Conservation (phyloP, 768 basidiomycete genomes). For the Neoboletus magnificus region DNA sequence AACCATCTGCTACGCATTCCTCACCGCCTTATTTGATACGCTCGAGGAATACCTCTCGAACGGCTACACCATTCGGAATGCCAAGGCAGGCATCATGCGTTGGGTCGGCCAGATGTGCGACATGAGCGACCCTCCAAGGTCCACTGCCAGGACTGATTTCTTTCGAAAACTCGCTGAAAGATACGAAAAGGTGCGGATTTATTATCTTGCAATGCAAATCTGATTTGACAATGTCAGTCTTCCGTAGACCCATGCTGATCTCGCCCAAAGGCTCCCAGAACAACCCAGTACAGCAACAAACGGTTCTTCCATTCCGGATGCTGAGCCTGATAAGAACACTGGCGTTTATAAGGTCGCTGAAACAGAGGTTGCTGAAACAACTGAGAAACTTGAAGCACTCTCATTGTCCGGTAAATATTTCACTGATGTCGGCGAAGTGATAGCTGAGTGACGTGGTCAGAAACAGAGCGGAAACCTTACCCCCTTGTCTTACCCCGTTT, state of each 20-base stretch:
- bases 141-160: background rate
- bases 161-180: background rate
- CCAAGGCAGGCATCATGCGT: background rate
- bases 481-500: background rate
- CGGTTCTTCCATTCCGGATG: background rate
- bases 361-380: background rate
- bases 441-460: background rate
- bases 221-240: background rate
- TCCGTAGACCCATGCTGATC: background rate
- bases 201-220: no score
- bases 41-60: background rate
- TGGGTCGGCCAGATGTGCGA: background rate
- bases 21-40: constrained; percentile 2
- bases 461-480: background rate
- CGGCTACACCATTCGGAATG: no score
- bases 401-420: background rate
- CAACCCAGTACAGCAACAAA: background rate
- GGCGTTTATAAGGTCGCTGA: background rate
- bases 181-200: background rate
- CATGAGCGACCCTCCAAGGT: background rate
- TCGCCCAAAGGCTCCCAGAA: background rate
- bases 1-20: background rate
- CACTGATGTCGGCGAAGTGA: background rate
- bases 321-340: background rate
- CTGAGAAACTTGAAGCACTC: background rate